Evolutionary conservation across 2,329 filamentous ascomycete species (phyloP).

Genomic region (Botrytis fabae): DNA sequence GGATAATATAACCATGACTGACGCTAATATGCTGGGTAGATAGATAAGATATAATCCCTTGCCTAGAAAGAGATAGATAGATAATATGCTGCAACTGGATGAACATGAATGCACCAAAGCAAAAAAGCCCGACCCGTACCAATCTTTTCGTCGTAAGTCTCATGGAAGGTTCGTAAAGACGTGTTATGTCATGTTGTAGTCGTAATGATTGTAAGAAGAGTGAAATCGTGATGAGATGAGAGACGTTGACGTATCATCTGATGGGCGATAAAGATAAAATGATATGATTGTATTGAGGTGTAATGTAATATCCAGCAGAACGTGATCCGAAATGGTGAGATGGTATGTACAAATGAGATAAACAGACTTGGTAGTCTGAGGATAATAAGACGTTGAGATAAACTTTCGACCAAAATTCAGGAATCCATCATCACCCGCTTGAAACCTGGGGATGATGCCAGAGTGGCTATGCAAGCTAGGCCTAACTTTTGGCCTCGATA

Average conservation of each 20-base stretch:
- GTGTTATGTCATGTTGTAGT: not conserved
- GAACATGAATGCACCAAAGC: not conserved
- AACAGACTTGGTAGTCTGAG: not conserved
- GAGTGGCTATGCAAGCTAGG: slow-evolving; percentile 7
- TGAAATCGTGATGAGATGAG: slow-evolving; percentile 4
- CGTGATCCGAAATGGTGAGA: not conserved
- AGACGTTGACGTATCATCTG: not conserved
- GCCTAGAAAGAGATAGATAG: not conserved
- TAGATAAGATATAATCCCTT: not conserved
- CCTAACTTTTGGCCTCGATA: slow-evolving; percentile 6
- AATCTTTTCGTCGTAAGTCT: slow-evolving; percentile 2
- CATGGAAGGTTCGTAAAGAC: not conserved
- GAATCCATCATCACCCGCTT: not conserved
- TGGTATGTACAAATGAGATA: slow-evolving; percentile 11
- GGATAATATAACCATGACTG: not conserved
- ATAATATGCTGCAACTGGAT: not conserved
- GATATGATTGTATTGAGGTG: not conserved
- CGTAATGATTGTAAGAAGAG: slow-evolving; percentile 11
- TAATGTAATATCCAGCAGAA: not conserved
- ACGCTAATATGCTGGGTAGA: slow-evolving; percentile 8
- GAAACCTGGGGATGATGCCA: slow-evolving; percentile 1
- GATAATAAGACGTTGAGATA: not conserved
- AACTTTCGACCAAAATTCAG: not conserved
- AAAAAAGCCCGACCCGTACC: not conserved
- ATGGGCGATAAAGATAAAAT: not conserved